Conservation (phyloP, 345 rosid species). For the Excoecaria cochinchinensis region DNA sequence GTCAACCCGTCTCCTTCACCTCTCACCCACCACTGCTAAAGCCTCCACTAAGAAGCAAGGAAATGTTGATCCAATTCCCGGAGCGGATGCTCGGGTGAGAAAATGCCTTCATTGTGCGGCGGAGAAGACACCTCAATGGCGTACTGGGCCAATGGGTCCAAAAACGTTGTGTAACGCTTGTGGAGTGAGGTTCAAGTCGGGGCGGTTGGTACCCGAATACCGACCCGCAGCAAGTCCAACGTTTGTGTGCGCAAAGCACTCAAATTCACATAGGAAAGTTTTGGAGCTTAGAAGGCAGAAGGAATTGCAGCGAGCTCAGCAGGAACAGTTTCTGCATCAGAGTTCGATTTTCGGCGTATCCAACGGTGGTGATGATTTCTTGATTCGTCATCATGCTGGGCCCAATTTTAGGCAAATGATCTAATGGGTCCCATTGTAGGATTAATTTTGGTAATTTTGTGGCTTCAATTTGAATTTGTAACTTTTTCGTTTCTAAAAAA, state of each 20-base stretch:
- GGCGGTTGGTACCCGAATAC: constrained; percentile 70
- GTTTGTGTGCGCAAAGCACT: constrained; percentile 56
- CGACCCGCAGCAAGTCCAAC: constrained; percentile 83
- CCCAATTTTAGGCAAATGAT: constrained; percentile 47
- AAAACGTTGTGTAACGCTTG: constrained; percentile 76
- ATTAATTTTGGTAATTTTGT: constrained; percentile 4
- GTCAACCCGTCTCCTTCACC: constrained; percentile 65
- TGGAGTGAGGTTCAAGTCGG: constrained; percentile 77
- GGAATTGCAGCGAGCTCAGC: constrained; percentile 44
- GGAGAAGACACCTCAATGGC: constrained; percentile 79
- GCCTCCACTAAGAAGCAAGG: constrained; percentile 29
- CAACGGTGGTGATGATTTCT: constrained; percentile 51
- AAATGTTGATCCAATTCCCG: neutral
- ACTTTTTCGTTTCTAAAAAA: neutral
- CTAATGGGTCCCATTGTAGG: constrained; percentile 19
- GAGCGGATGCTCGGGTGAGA: constrained; percentile 24
- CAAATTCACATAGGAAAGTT: constrained; percentile 78
- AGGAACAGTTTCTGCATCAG: constrained; percentile 46
- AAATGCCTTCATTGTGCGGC: constrained; percentile 65
- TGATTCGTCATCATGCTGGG: constrained; percentile 43
- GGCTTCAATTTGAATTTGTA: constrained; percentile 7
- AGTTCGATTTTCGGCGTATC: constrained; percentile 46
- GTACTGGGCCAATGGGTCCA: constrained; percentile 78
- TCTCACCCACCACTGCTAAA: constrained; percentile 24
- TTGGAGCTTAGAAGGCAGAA: constrained; percentile 70